A percentile compares a stretch with the other conserved stretches of the same genome.
Evolutionary conservation across 176 grass and related monocot species (phyloP).

Genomic region (Oryza glaberrima): DNA sequence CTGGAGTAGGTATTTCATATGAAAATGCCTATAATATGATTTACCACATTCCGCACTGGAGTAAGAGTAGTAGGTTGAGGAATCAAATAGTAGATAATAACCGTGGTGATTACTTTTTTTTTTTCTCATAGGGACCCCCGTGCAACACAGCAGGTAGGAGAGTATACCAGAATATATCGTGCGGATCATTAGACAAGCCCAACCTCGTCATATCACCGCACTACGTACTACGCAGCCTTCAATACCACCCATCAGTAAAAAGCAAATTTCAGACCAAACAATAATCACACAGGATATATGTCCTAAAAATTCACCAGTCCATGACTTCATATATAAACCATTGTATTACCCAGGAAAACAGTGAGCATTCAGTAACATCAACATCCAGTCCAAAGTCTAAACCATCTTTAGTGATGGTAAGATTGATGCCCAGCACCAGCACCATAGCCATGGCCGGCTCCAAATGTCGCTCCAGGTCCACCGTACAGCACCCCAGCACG

Average conservation of each 20-base stretch:
- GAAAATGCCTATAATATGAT: too few species aligned
- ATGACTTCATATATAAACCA: neutral
- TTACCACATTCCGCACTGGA: too few species aligned
- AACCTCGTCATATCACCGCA: neutral
- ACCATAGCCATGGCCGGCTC: constrained; percentile 8
- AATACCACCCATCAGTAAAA: neutral
- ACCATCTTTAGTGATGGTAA: constrained; percentile 30
- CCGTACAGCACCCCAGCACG: constrained; percentile 32
- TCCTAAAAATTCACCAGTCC: neutral
- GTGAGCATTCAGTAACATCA: constrained; percentile 31
- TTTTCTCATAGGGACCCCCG: too few species aligned
- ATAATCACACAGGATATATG: neutral
- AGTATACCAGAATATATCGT: neutral
- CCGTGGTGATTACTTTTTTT: too few species aligned
- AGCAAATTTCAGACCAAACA: neutral
- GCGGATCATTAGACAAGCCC: neutral
- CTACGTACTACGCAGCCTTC: neutral
- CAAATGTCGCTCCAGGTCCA: constrained; percentile 43
- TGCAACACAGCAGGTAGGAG: neutral
- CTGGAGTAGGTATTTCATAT: too few species aligned
- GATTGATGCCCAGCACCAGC: constrained; percentile 33
- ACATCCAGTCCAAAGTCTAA: neutral
- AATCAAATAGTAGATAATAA: too few species aligned
- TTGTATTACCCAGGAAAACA: constrained; percentile 31
- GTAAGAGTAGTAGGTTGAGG: too few species aligned